phyloP scores from a whole-genome alignment of 73 alveolate genomes.

The Stentor roeselii region DNA sequence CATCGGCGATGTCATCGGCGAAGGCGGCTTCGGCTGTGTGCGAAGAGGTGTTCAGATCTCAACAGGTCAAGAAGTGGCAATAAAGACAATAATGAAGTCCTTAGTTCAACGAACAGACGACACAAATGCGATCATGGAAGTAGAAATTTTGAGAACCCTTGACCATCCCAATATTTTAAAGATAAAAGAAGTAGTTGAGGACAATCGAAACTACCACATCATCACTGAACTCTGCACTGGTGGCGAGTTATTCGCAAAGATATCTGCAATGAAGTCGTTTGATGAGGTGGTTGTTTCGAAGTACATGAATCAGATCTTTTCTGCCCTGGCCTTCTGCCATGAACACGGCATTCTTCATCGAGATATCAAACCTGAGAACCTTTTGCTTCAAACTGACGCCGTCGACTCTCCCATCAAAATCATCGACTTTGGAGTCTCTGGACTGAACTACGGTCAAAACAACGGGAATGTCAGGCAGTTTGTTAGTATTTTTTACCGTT shows the following conservation, averaged over 20 bases:
- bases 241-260: constrained; percentile 44
- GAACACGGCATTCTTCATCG: constrained; percentile 51
- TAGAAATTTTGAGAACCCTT: constrained; percentile 22
- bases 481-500: background rate
- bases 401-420: constrained; percentile 43
- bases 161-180: constrained; percentile 54
- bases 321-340: constrained; percentile 65
- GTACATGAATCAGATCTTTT: constrained; percentile 32
- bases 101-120: background rate
- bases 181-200: constrained; percentile 35
- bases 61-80: background rate
- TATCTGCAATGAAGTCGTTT: constrained; percentile 38
- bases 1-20: background rate
- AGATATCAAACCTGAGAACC: constrained; percentile 70
- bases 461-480: background rate
- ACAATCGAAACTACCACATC: constrained; percentile 28
- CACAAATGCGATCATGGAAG: constrained; percentile 1
- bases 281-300: constrained; percentile 37
- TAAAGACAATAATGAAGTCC: background rate
- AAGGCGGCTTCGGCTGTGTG: background rate
- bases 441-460: background rate
- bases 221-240: constrained; percentile 47
- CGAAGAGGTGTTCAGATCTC: background rate
- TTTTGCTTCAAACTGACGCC: constrained; percentile 41
- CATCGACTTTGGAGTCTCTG: constrained; percentile 60